Conservation (phyloP, 768 basidiomycete species). For the Tulasnella sp. region DNA sequence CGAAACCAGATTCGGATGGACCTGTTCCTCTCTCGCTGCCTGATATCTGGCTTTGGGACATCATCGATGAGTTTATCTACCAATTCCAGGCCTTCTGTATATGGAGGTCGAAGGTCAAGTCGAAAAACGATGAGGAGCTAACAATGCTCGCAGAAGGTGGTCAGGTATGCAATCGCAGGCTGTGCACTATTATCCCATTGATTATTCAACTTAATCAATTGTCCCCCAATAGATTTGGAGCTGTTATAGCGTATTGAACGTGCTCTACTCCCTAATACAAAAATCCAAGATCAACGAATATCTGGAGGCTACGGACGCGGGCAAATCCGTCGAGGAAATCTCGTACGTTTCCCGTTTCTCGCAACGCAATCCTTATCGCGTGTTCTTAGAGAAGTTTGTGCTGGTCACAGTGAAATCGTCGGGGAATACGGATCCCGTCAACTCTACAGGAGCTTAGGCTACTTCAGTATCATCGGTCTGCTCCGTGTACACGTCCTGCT, state of each 20-base stretch:
- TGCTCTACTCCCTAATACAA: slow-evolving; percentile 96
- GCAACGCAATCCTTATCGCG: not conserved
- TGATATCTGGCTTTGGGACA: slow-evolving; percentile 97
- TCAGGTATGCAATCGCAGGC: slow-evolving; percentile 31
- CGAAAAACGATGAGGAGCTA: slow-evolving; percentile 85
- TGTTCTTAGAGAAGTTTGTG: not conserved
- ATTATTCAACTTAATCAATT: not conserved
- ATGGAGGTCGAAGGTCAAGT: slow-evolving; percentile 76
- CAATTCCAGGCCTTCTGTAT: slow-evolving; percentile 95
- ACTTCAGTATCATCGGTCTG: slow-evolving; percentile 92
- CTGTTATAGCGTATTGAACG: slow-evolving; percentile 96
- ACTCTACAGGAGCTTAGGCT: slow-evolving; percentile 89
- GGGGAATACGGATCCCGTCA: slow-evolving; percentile 88
- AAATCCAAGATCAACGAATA: slow-evolving; percentile 94
- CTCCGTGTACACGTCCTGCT: slow-evolving; percentile 91
- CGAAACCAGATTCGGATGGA: slow-evolving; percentile 72
- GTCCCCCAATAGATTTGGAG: slow-evolving; percentile 69
- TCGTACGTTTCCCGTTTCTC: too few relatives aligned
- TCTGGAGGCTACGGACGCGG: slow-evolving; percentile 68
- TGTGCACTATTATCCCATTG: not conserved
- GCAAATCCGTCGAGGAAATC: slow-evolving; percentile 73
- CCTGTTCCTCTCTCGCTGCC: slow-evolving; percentile 90
- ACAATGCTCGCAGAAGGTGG: slow-evolving; percentile 67
- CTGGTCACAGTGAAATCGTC: slow-evolving; percentile 51
- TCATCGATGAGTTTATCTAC: slow-evolving; percentile 95